Base-by-base conservation (phyloP, 306 rosid genomes). In the Castanea mollissima region DNA sequence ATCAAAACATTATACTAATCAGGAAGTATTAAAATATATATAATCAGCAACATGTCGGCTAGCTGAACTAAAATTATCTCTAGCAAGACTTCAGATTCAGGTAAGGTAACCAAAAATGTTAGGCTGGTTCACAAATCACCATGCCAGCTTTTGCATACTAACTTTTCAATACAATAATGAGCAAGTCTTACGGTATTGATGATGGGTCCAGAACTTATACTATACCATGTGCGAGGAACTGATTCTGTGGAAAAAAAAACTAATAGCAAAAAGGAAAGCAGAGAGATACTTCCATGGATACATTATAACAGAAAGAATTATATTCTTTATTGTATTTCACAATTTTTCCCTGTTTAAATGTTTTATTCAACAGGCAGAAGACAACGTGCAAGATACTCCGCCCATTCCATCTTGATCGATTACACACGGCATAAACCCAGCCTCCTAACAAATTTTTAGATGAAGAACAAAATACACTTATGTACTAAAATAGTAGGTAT, bases 241-340 rank as follows among this genome's bases (percentile, higher is more conserved):
- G 12, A 41, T 38, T 41, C 11, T 41, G 46, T 41, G 12, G 11
- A 0, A 38, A 38, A 59, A 19, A 35, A 63, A 29, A 3, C 5
- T 49, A 13, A 49, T 3, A 12, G 15, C 54, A 12, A 49, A 5
- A n/a, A 69, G 27, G n/a, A 15, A n/a, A 32, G 67, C 16, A 68
- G 1, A 13, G 18, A 74, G 6, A 46, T 77, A 65, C 76, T 19
- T 76, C 60, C 58, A 55, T 41, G 56, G 52, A 58, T 38, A 58
- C 59, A 74, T 59, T 69, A 81, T 80, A 84, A 87, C 90, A 86
- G 77, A 35, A 91, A 89, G 88, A 89, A 91, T 89, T 13, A 76
- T 16, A 76, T 71, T 85, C 81, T 49, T 88, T 80, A 80, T 70
- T 86, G 87, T 71, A 79, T 84, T 84, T 82, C 72, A 65, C 83